phyloP scores from a whole-genome alignment of 1,284 basidiomycete genomes.

The Fistulina hepatica region DNA sequence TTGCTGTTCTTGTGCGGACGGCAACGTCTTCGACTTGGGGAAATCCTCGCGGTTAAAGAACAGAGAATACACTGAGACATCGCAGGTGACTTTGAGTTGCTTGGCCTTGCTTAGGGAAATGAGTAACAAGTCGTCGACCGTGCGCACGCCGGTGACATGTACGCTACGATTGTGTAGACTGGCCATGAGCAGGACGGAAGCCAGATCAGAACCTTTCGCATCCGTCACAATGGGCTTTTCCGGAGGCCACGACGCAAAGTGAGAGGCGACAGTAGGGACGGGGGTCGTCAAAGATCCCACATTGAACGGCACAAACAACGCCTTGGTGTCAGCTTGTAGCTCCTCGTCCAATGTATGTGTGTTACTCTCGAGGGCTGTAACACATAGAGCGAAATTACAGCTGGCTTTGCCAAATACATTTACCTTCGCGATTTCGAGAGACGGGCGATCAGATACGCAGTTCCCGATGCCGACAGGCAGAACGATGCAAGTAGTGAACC shows the following conservation, averaged over 20 bases:
- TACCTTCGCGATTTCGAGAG: conserved; percentile 59
- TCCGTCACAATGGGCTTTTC: conserved; percentile 94
- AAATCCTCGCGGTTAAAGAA: conserved; percentile 82
- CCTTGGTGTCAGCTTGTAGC: conserved; percentile 67
- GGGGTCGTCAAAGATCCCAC: conserved; percentile 37
- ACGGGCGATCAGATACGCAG: conserved; percentile 54
- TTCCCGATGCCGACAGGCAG: conserved; percentile 60
- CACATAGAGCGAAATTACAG: conserved; percentile 80
- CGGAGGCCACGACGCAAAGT: conserved; percentile 85
- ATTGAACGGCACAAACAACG: conserved; percentile 77
- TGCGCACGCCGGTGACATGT: conserved; percentile 91
- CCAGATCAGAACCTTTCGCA: conserved; percentile 85
- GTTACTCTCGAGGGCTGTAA: conserved; percentile 69
- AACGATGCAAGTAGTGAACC: conserved; percentile 78
- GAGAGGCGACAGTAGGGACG: conserved; percentile 63
- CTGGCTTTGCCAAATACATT: conserved; percentile 58
- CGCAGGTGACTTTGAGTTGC: conserved; percentile 90
- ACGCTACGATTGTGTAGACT: conserved; percentile 85
- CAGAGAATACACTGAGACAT: conserved; percentile 87
- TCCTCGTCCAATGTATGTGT: conserved; percentile 62
- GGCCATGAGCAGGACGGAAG: conserved; percentile 87
- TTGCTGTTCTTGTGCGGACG: conserved; percentile 70
- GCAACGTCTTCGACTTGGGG: conserved; percentile 58
- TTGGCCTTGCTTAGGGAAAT: conserved; percentile 95
- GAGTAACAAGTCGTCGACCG: conserved; percentile 79